Conservation (phyloP, 352 stramenopile species). For the Aphanomyces euteiches region DNA sequence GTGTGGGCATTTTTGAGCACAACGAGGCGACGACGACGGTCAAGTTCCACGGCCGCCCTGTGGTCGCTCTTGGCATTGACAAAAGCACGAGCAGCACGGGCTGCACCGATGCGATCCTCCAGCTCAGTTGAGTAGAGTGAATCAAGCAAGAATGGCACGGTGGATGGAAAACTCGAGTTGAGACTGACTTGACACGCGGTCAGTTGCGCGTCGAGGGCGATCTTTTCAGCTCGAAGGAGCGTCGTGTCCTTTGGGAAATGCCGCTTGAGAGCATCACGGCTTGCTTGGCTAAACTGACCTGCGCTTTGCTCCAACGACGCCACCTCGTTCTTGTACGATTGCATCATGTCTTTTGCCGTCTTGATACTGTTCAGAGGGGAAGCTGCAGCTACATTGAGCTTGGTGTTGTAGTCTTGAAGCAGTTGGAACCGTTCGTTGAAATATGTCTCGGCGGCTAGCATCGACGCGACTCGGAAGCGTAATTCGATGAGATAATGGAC, state of each 20-base stretch:
- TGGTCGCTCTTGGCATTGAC: conserved; percentile 3
- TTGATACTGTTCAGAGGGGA: neutral
- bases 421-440: neutral
- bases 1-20: conserved; percentile 15
- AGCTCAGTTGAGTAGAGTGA: neutral
- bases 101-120: neutral
- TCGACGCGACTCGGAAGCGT: conserved; percentile 13
- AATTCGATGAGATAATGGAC: conserved; percentile 18
- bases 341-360: neutral
- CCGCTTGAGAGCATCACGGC: neutral
- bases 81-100: neutral
- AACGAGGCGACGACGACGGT: conserved; percentile 5
- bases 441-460: neutral
- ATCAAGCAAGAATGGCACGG: neutral
- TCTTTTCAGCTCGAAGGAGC: neutral
- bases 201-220: neutral
- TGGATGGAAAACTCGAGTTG: too few species aligned
- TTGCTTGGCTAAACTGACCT: neutral
- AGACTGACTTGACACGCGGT: too few species aligned
- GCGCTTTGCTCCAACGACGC: neutral
- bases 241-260: too few species aligned
- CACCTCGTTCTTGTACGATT: conserved; percentile 20
- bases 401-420: neutral
- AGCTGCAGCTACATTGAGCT: neutral
- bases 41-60: neutral